A percentile compares a stretch with the other conserved stretches of the same genome.
phyloP scores from a whole-genome alignment of 78 protist genomes.

The Tieghemostelium lacteum region DNA sequence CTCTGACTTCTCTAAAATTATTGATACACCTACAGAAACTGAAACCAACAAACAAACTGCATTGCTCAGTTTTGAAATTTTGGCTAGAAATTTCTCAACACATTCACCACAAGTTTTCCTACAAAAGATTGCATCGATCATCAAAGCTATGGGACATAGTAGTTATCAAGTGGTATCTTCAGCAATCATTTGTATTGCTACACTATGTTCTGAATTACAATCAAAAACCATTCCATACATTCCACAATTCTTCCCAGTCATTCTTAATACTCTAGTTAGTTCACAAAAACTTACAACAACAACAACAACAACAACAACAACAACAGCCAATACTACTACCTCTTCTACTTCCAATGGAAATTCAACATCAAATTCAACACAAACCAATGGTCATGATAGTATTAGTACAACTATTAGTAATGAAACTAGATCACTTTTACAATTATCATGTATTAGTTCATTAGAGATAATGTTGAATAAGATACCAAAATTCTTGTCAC shows the following conservation, averaged over 20 bases:
- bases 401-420: no score
- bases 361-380: no score
- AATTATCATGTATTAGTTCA: constrained; percentile 41
- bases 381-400: no score
- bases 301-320: not conserved
- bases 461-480: constrained; percentile 73
- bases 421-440: constrained; percentile 60
- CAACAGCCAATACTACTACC: not conserved
- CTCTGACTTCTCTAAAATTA: constrained; percentile 16
- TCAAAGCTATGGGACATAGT: constrained; percentile 35
- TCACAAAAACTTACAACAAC: not conserved
- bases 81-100: constrained; percentile 66
- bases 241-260: constrained; percentile 77
- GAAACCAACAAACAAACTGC: constrained; percentile 82
- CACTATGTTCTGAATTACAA: constrained; percentile 64
- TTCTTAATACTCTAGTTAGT: constrained; percentile 35
- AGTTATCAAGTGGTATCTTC: constrained; percentile 58
- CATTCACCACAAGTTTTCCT: constrained; percentile 1
- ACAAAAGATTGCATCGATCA: constrained; percentile 38
- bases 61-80: constrained; percentile 61
- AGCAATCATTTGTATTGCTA: constrained; percentile 68
- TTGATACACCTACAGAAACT: not conserved
- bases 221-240: constrained; percentile 60
- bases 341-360: no score
- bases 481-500: constrained; percentile 61